Percentiles rank a stretch among this genome's conserved stretches.
phyloP scores from a whole-genome alignment of 257 asterid genomes.

The Gynochthodes officinalis region DNA sequence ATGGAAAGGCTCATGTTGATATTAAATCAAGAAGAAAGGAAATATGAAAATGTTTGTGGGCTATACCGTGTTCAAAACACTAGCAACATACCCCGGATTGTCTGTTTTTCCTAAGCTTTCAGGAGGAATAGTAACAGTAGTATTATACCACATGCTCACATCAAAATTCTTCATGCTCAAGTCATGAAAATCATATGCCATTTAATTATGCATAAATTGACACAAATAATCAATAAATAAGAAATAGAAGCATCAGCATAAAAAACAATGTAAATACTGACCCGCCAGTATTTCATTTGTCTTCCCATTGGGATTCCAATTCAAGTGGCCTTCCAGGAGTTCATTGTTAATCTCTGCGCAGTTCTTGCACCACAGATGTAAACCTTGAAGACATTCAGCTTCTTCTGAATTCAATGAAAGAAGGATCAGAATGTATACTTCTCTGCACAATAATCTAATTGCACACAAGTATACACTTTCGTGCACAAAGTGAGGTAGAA shows the following conservation, averaged over 20 bases:
- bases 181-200: conserved; percentile 38
- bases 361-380: conserved; percentile 32
- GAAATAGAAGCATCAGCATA: background rate
- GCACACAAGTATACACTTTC: too few species aligned
- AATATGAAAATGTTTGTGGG: too few species aligned
- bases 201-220: background rate
- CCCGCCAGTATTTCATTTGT: conserved; percentile 37
- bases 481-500: too few species aligned
- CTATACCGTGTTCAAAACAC: conserved; percentile 37
- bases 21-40: conserved; percentile 1
- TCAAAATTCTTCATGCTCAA: conserved; percentile 27
- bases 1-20: background rate
- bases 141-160: conserved; percentile 33
- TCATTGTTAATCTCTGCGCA: conserved; percentile 29
- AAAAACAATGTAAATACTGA: conserved; percentile 8
- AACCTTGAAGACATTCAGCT: conserved; percentile 29
- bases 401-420: background rate
- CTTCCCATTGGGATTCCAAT: conserved; percentile 27
- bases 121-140: conserved; percentile 12
- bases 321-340: conserved; percentile 30
- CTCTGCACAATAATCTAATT: background rate
- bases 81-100: conserved; percentile 19
- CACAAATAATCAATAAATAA: background rate
- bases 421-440: background rate
- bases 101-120: too few species aligned